A percentile compares a stretch with the other conserved stretches of the same genome.
phyloP scores from a whole-genome alignment of 2,329 filamentous ascomycete genomes.

The Shiraia bambusicola region DNA sequence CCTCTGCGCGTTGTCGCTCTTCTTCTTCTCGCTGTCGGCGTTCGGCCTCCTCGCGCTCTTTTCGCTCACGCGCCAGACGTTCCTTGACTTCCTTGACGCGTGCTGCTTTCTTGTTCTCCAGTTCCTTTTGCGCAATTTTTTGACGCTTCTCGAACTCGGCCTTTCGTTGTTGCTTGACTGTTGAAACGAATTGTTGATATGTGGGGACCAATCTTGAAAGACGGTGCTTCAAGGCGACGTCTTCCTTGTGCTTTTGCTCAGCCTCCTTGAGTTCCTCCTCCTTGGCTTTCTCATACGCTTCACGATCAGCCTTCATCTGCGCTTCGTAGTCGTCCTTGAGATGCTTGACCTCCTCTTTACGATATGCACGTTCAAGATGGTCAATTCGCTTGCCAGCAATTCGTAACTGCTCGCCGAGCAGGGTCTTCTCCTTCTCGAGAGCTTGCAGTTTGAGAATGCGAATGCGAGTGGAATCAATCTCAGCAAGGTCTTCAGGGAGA shows the following conservation, averaged over 20 bases:
- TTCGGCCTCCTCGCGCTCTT: conserved; percentile 82
- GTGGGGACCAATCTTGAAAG: conserved; percentile 78
- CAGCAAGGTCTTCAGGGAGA: conserved; percentile 75
- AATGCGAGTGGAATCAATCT: conserved; percentile 62
- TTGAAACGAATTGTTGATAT: conserved; percentile 81
- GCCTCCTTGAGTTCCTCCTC: conserved; percentile 75
- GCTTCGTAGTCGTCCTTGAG: conserved; percentile 79
- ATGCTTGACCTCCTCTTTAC: conserved; percentile 94
- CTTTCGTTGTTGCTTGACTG: conserved; percentile 81
- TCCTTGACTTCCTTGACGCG: conserved; percentile 89
- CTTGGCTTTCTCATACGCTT: conserved; percentile 78
- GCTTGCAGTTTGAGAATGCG: conserved; percentile 93
- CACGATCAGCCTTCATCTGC: conserved; percentile 76
- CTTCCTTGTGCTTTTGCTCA: conserved; percentile 86
- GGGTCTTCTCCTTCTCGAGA: conserved; percentile 97
- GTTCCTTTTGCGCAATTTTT: conserved; percentile 85
- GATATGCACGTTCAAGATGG: conserved; percentile 93
- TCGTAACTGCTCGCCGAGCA: conserved; percentile 85
- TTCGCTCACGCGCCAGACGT: conserved; percentile 76
- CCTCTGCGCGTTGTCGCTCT: conserved; percentile 77
- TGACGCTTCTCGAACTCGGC: conserved; percentile 95
- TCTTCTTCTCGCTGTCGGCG: conserved; percentile 77
- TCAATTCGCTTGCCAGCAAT: conserved; percentile 95
- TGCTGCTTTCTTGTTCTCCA: conserved; percentile 85
- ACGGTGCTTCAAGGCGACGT: conserved; percentile 90